Evolutionary conservation across 164 flowering plant genomes (phyloP).

Genomic region (Echeveria elegans): DNA sequence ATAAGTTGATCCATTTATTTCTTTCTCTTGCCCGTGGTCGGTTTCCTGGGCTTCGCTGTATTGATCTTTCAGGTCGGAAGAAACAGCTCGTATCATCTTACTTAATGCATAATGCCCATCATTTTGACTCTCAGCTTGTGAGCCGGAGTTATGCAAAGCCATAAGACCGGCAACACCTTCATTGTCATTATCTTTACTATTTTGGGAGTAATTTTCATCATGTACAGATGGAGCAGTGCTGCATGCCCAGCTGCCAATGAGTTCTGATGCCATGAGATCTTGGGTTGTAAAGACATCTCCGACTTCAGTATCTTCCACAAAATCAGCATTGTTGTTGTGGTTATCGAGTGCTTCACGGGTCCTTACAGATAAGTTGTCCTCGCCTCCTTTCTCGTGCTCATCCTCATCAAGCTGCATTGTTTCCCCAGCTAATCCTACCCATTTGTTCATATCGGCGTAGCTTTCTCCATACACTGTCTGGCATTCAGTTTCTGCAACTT

Average conservation of each 20-base stretch:
- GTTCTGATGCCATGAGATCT: slow-evolving; percentile 88
- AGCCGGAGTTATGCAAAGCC: slow-evolving; percentile 28
- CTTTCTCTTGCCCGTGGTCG: slow-evolving; percentile 13
- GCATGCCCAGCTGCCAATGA: slow-evolving; percentile 85
- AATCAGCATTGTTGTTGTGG: slow-evolving; percentile 17
- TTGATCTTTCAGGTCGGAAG: slow-evolving; percentile 52
- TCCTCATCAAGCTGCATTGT: slow-evolving; percentile 72
- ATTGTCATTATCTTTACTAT: slow-evolving; percentile 25
- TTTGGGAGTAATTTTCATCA: slow-evolving; percentile 74
- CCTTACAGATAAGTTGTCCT: slow-evolving; percentile 17
- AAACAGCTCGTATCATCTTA: slow-evolving; percentile 72
- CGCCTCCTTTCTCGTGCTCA: slow-evolving; percentile 30
- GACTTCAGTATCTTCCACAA: slow-evolving; percentile 58
- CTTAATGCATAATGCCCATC: slow-evolving; percentile 47
- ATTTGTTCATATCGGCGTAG: slow-evolving; percentile 32
- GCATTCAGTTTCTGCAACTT: slow-evolving; percentile 66
- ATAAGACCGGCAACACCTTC: slow-evolving; percentile 19
- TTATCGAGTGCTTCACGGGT: slow-evolving; percentile 18
- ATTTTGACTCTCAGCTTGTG: slow-evolving; percentile 56
- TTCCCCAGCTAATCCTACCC: slow-evolving; percentile 36
- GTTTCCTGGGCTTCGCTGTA: slow-evolving; percentile 24
- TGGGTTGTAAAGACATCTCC: slow-evolving; percentile 48
- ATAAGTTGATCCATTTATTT: slow-evolving; percentile 21
- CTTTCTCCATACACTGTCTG: slow-evolving; percentile 26
- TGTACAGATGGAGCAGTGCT: slow-evolving; percentile 84